Percentiles rank a stretch among this genome's conserved stretches.
Evolutionary conservation across 306 rosid genomes (phyloP).

Genomic region (Corylus americana): DNA sequence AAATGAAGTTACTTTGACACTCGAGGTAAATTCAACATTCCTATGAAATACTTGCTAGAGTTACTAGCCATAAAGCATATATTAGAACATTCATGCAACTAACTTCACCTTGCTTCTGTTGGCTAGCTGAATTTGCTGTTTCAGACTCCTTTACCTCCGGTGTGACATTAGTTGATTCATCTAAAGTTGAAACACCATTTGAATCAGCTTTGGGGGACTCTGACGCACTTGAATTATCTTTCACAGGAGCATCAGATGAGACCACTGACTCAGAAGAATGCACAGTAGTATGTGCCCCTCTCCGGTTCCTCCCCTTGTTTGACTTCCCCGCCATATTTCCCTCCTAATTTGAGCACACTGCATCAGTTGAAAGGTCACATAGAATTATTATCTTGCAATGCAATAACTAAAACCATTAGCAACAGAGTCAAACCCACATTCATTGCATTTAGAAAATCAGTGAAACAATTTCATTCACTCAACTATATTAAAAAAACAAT

Average conservation of each 20-base stretch:
- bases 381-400: background rate
- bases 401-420: background rate
- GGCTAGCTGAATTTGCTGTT: slow-evolving; percentile 36
- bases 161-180: slow-evolving; percentile 35
- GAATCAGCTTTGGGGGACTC: slow-evolving; percentile 43
- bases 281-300: slow-evolving; percentile 40
- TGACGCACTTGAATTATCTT: slow-evolving; percentile 24
- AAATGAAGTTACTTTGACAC: background rate
- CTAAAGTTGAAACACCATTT: slow-evolving; percentile 38
- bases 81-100: background rate
- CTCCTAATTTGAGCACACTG: slow-evolving; percentile 26
- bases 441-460: background rate
- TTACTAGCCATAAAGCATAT: slow-evolving; percentile 12
- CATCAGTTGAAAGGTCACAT: slow-evolving; percentile 8
- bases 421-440: background rate
- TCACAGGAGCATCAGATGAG: slow-evolving; percentile 38
- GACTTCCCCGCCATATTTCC: slow-evolving; percentile 89
- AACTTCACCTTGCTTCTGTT: slow-evolving; percentile 76
- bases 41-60: slow-evolving; percentile 3
- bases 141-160: slow-evolving; percentile 52
- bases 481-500: background rate
- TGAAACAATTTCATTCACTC: background rate
- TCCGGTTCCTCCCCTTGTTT: slow-evolving; percentile 65
- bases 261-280: slow-evolving; percentile 37
- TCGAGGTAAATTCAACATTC: background rate